Percentiles rank a stretch among this genome's conserved stretches.
Conservation (phyloP, 2,329 filamentous ascomycete species). For the Monilinia laxa region DNA sequence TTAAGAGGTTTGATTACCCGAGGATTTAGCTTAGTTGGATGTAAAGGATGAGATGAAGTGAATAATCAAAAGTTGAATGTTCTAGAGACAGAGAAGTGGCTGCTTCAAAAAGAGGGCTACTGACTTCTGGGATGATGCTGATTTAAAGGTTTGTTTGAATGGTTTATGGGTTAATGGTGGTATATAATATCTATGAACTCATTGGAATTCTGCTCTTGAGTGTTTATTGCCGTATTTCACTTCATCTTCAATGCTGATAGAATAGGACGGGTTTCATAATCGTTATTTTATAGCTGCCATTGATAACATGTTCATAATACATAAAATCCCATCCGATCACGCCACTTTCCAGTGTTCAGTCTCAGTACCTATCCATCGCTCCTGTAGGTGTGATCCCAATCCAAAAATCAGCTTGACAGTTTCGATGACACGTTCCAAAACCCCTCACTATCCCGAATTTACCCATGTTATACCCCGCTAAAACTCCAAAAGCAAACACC, state of each 20-base stretch:
- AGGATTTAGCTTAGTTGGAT: too few relatives aligned
- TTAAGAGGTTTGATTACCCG: too few relatives aligned
- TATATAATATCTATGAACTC: too few relatives aligned
- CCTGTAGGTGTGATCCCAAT: not conserved
- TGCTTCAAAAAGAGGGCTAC: too few relatives aligned
- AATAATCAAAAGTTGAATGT: too few relatives aligned
- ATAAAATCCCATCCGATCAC: not conserved
- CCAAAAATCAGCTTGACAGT: not conserved
- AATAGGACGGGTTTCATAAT: not conserved
- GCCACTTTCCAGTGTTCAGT: not conserved
- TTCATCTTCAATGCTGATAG: not conserved
- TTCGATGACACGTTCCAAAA: not conserved
- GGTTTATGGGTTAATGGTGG: too few relatives aligned
- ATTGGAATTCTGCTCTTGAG: too few relatives aligned
- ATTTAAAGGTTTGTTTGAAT: too few relatives aligned
- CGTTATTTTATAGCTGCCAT: not conserved
- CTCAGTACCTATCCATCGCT: not conserved
- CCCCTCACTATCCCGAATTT: not conserved
- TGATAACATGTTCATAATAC: not conserved
- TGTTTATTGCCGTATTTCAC: too few relatives aligned
- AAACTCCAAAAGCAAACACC: not conserved
- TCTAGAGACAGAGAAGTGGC: too few relatives aligned
- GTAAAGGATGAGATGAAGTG: too few relatives aligned
- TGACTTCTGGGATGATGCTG: too few relatives aligned
- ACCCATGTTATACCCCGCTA: not conserved